A percentile compares a stretch with the other conserved stretches of the same genome.
phyloP scores from a whole-genome alignment of 1,139 yeast genomes.

The Hansenula anomala region DNA sequence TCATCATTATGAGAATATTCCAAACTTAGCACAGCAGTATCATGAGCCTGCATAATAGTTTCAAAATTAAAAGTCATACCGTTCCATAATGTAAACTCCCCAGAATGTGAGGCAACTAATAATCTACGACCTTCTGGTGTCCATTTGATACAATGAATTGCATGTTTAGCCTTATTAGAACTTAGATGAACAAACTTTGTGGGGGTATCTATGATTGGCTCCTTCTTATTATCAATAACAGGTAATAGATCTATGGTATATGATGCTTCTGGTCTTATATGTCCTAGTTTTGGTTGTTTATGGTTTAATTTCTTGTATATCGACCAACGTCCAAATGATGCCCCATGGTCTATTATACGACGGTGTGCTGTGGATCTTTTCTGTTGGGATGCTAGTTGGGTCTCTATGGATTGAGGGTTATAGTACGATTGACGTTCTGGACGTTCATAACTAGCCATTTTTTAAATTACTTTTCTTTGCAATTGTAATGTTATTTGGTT shows the following conservation, averaged over 20 bases:
- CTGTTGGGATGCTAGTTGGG: conserved; percentile 22
- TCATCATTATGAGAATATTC: conserved; percentile 88
- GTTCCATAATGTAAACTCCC: conserved; percentile 96
- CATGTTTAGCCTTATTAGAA: conserved; percentile 87
- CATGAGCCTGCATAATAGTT: conserved; percentile 98
- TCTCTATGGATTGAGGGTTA: conserved; percentile 21
- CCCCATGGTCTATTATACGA: conserved; percentile 86
- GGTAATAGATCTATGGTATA: conserved; percentile 72
- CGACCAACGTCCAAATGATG: conserved; percentile 72
- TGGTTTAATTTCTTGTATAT: conserved; percentile 54
- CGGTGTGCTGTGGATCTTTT: conserved; percentile 54
- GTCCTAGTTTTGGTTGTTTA: conserved; percentile 43
- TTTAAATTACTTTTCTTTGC: too few species aligned
- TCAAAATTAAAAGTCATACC: conserved; percentile 95
- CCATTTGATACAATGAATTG: conserved; percentile 89
- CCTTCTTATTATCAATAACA: conserved; percentile 53
- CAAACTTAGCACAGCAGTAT: conserved; percentile 75
- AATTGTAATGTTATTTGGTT: too few species aligned
- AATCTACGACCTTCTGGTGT: conserved; percentile 94
- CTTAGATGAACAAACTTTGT: conserved; percentile 88
- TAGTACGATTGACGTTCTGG: conserved; percentile 7
- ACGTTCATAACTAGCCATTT: background rate
- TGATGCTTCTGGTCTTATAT: conserved; percentile 72
- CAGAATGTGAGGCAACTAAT: conserved; percentile 86
- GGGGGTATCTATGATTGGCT: conserved; percentile 46